Evolutionary conservation across 495 filamentous ascomycete genomes (phyloP), one percentile per base, ranked within the genome.

Genomic region (Halenospora varia): DNA sequence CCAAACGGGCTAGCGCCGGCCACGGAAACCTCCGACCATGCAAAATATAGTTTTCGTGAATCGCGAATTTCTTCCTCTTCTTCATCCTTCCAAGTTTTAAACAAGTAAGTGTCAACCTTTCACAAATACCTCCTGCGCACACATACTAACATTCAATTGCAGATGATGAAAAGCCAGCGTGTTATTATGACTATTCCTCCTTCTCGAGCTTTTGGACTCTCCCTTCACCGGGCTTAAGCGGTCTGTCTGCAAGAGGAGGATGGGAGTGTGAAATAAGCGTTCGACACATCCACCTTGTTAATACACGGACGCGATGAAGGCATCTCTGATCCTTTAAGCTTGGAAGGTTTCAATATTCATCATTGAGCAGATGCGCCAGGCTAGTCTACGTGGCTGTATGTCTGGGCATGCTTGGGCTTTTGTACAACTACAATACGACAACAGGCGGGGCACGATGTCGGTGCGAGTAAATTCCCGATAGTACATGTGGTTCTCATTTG

Each of bases 121-220:
- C 40, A 53, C 39, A 47, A 25, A 0, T 10, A 40, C 10, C 17
- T 49, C 11, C 39, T 9, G 54, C 26, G 19, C 19, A 10, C 40
- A 53, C 13, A 55, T 67, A 66, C 82, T 87, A 72, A 87, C 68
- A 45, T 25, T 13, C 40, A 48, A 51, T 51, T 47, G 3, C 70
- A 96, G 89, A 95, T 97, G 94, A 98, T 97, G 94, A 97, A 96
- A 96, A 88, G 89, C 83, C 88, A 88, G 88, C 79, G 93, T 97
- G 93, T 88, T 86, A 86, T 93, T 90, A 96, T 81, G 79, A 74
- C 74, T 81, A 82, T 83, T 77, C 82, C 80, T 76, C 78, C 78
- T 78, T 73, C 77, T 80, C 71, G 75, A 77, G 72, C 82, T 78
- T 75, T 75, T 79, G 69, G 81, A 87, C 86, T 94, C 90, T 88